These are phyloP conservation scores for Oryza coarctata DNA, from an alignment of 176 grass and related monocot species.

Conservation along the genomic window DNA sequence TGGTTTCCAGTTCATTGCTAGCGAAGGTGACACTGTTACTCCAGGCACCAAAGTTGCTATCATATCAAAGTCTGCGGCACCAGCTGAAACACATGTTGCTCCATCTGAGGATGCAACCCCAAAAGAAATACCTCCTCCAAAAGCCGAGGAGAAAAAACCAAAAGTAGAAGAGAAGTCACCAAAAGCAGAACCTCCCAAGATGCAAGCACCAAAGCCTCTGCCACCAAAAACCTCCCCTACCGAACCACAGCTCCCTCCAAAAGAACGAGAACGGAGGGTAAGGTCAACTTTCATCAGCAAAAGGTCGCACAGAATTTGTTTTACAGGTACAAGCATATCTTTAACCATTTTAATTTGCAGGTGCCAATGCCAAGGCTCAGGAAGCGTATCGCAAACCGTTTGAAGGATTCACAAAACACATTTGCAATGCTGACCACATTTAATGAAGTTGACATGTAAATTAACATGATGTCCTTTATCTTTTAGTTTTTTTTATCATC, in stretches of 20 bases:
- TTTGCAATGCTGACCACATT: conserved; percentile 97
- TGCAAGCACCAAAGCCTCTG: conserved; percentile 45
- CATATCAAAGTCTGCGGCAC: conserved; percentile 84
- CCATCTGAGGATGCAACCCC: conserved; percentile 77
- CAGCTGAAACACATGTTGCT: conserved; percentile 84
- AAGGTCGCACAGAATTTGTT: neutral
- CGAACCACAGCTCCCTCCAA: conserved; percentile 95
- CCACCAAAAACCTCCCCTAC: conserved; percentile 61
- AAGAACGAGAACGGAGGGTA: conserved; percentile 93
- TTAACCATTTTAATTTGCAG: conserved; percentile 42
- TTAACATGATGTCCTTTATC: neutral
- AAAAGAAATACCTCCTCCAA: conserved; percentile 54
- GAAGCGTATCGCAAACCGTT: conserved; percentile 87
- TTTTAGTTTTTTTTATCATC: neutral
- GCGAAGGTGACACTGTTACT: conserved; percentile 94
- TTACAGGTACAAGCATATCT: neutral
- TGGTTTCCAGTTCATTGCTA: conserved; percentile 62
- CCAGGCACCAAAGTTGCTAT: conserved; percentile 91
- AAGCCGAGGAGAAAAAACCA: conserved; percentile 42
- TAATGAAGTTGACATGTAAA: conserved; percentile 99
- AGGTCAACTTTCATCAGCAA: neutral
- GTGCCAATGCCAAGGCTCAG: conserved; percentile 95
- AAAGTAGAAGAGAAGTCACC: conserved; percentile 52
- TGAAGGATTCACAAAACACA: conserved; percentile 99
- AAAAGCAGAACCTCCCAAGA: conserved; percentile 52